Conservation (phyloP, 208 protist species). For the Leishmania tropica region DNA sequence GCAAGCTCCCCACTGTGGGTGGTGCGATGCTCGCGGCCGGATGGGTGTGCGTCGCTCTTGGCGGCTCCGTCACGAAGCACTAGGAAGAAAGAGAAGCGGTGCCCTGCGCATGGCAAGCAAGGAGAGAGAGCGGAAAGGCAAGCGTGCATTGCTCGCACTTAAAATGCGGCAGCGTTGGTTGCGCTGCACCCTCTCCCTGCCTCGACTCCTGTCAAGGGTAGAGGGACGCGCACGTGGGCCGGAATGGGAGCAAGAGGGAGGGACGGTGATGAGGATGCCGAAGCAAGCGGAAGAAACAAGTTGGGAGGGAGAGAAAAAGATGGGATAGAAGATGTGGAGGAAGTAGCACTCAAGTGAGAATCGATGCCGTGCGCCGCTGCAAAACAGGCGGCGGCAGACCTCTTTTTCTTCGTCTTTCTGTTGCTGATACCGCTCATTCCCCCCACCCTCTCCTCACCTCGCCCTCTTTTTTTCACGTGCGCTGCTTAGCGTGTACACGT, state of each 20-base stretch:
- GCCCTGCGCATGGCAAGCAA: neutral
- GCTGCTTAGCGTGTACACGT: neutral
- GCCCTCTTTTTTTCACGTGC: neutral
- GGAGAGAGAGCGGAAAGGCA: neutral
- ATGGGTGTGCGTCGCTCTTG: slow-evolving; percentile 38
- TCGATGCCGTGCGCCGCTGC: neutral
- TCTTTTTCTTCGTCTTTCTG: neutral
- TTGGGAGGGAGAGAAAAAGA: no score
- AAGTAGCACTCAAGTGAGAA: neutral
- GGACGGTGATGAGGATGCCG: neutral
- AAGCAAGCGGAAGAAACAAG: neutral
- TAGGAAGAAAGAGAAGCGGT: neutral
- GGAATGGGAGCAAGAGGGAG: neutral
- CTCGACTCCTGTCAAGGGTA: neutral
- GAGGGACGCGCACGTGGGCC: neutral
- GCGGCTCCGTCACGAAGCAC: slow-evolving; percentile 12
- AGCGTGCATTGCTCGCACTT: no score
- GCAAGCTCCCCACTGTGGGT: slow-evolving; percentile 29
- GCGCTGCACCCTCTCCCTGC: neutral
- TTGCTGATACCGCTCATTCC: neutral
- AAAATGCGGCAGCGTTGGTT: neutral
- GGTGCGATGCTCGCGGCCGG: slow-evolving; percentile 37
- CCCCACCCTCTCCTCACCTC: neutral
- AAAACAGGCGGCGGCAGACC: neutral
- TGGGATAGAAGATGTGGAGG: neutral